Base-by-base conservation (phyloP, 805 yeast genomes). In the Ogataea corticis region DNA sequence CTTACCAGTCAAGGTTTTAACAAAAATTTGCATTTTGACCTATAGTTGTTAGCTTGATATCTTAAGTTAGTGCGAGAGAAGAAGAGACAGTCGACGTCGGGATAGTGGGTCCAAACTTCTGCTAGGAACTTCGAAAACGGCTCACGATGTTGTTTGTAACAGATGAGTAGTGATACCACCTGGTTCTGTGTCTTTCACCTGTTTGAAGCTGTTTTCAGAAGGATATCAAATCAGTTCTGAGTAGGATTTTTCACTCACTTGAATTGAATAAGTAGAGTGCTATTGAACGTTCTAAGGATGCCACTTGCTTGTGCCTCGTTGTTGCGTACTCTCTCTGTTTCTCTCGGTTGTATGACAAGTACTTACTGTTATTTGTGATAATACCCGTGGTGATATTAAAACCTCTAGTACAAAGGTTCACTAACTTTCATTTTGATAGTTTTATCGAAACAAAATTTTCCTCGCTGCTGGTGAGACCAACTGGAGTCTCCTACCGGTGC, bases 1-100 rank as follows among this genome's bases (percentile, higher is more conserved):
- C 89, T 92, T 92, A 80, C 98, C 98, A 66, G 98, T 91, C 73
- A 94, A 84, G 80, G 99, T 92, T 81, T 92, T 94, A 78, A 94
- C 98, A 80, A 94, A 94, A 81, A 92, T 91, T 82, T 87, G 95
- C 96, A 87, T 86, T 57, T 63, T 72, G 54, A 58, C 54, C 62
- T 61, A 45, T 19, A 49, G 19, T 15, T 52, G 54, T 49, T 50
- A 52, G 54, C 14, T 15, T 17, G 40, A 7, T 10, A 14, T 25
- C 32, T 28, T 37, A 27, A 37, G 32, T 4, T 6, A 28, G 32
- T 17, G 25, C 3, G 25, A 37, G 31, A 37, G 31, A 27, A 16
- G 14, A 10, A 5, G 15, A 21, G 30, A 25, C 7, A 21, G 9
- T 21, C n/a, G n/a, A n/a, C n/a, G n/a, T n/a, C n/a, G n/a, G n/a